Conservation (phyloP, 306 rosid species). For the Corylus avellana region DNA sequence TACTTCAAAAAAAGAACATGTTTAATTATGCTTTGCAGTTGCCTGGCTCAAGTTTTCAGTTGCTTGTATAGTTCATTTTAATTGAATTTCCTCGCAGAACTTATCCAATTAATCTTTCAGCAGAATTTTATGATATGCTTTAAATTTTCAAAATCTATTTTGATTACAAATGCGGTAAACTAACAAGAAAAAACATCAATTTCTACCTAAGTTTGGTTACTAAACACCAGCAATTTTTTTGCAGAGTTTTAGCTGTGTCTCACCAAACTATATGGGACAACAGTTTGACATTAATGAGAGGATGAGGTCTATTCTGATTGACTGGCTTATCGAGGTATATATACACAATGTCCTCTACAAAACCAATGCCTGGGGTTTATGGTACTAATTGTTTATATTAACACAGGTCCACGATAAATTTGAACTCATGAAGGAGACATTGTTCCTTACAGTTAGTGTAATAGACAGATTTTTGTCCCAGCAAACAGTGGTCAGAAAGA, state of each 20-base stretch:
- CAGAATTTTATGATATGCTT: neutral
- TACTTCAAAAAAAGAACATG: no score
- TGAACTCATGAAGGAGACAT: conserved; percentile 86
- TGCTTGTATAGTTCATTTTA: neutral
- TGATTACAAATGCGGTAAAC: conserved; percentile 1
- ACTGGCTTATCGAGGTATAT: conserved; percentile 95
- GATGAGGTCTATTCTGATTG: conserved; percentile 94
- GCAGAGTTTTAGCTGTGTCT: conserved; percentile 68
- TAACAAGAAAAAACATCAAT: conserved; percentile 3
- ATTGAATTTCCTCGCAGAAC: neutral
- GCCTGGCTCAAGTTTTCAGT: neutral
- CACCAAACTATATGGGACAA: conserved; percentile 64
- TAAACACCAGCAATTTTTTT: conserved; percentile 17
- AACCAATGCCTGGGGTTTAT: conserved; percentile 29
- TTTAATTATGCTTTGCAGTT: no score
- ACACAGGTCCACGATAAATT: conserved; percentile 98
- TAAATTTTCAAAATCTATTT: conserved; percentile 4
- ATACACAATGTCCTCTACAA: conserved; percentile 15
- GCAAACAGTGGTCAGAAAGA: conserved; percentile 70
- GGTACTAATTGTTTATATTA: conserved; percentile 18
- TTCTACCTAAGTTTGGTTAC: conserved; percentile 23
- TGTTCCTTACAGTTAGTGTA: conserved; percentile 77
- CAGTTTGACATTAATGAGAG: conserved; percentile 87
- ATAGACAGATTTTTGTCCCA: conserved; percentile 81
- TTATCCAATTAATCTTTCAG: neutral